Evolutionary conservation across 2,329 filamentous ascomycete species (phyloP), one percentile per base, ranked within the genome.

Genomic region (Fusarium sp.): DNA sequence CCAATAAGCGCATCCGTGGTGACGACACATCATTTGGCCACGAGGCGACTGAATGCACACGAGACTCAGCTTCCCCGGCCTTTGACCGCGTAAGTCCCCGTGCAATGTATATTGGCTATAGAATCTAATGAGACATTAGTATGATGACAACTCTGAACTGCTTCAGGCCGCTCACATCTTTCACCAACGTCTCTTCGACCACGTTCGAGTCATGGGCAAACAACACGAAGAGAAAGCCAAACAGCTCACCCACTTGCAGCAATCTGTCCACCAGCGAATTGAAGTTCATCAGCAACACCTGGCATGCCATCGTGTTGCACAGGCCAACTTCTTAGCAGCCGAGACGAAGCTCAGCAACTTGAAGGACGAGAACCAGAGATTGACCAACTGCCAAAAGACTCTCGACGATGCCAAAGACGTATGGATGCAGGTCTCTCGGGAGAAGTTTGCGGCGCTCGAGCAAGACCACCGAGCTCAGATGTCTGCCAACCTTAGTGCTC

Each of bases 391-490:
- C 6, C 26, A 28, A 34, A 36, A 55, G 18, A 40, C 14, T 28
- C 42, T 55, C 10, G 28, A 55, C 15, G 60, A 48, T 7, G 26
- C 60, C 14, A 39, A 56, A 5, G 38, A 56, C 9, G 6, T 45
- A 10, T 63, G 48, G 33, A 26, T 28, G 13, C 7, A 43, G 28
- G 34, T 48, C 11, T 49, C 43, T 5, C 14, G 26, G 3, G 31
- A 33, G n/a, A 62, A 44, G 8, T 62, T 62, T 28, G 31, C 49
- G 17, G 60, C 28, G 8, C 49, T 63, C 6, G 36, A 49, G 7
- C 28, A 49, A 20, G 36, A 48, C 15, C 20, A 63, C 17, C 13
- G 17, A 22, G 24, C 13, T 22, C 50, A 62, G 22, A 14, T 43
- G 7, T 17, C 58, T 7, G 26, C 24, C 13, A 49, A 49, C 13